Percentiles rank a stretch among this genome's conserved stretches.
These are phyloP conservation scores for Singerocomus inundabilis DNA, from an alignment of 1,284 basidiomycete species.

Conservation along the genomic window DNA sequence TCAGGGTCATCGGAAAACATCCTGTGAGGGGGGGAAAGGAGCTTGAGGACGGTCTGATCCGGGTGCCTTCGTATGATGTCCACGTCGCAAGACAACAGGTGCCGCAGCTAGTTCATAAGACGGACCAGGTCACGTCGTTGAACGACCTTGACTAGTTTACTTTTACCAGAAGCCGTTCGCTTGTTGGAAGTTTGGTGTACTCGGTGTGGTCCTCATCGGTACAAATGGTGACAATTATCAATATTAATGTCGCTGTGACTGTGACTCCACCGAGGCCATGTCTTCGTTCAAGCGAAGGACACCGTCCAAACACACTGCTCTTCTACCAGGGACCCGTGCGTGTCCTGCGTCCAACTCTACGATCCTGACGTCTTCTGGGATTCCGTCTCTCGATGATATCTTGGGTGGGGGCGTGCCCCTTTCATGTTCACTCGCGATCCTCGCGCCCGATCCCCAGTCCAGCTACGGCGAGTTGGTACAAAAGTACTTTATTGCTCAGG, in stretches of 20 bases:
- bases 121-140: constrained; percentile 22
- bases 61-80: background rate
- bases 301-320: constrained; percentile 40
- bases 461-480: constrained; percentile 86
- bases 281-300: constrained; percentile 83
- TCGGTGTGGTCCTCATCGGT: too few relatives aligned
- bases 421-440: constrained; percentile 69
- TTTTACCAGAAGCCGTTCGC: background rate
- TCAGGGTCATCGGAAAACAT: constrained; percentile 32
- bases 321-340: constrained; percentile 59
- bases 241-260: too few relatives aligned
- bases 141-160: constrained; percentile 28
- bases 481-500: constrained; percentile 88
- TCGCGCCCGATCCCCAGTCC: constrained; percentile 81
- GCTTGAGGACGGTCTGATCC: background rate
- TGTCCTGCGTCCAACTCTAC: constrained; percentile 64
- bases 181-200: background rate
- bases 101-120: constrained; percentile 15
- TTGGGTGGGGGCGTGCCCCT: constrained; percentile 92
- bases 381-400: constrained; percentile 94
- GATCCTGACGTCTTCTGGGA: constrained; percentile 79
- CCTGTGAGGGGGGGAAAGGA: constrained; percentile 2
- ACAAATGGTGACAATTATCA: too few relatives aligned
- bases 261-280: constrained; percentile 42
- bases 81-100: constrained; percentile 1